phyloP scores from a whole-genome alignment of 2,329 filamentous ascomycete species.

The Trichoderma endophyticum region DNA sequence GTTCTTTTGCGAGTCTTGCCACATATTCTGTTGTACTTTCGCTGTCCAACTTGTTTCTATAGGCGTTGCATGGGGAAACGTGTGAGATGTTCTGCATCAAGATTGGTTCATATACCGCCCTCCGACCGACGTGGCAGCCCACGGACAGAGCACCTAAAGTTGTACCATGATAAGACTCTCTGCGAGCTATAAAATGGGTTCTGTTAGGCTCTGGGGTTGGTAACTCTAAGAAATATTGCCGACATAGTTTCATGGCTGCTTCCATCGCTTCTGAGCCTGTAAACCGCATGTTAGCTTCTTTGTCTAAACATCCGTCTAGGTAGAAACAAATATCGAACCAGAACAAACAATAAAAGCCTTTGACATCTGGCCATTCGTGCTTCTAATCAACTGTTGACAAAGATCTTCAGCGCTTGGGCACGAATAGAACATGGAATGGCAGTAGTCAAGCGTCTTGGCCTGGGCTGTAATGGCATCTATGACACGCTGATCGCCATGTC shows the following conservation, averaged over 20 bases:
- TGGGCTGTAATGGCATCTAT: background rate
- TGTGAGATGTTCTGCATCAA: background rate
- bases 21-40: constrained; percentile 32
- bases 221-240: background rate
- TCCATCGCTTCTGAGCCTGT: background rate
- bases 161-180: background rate
- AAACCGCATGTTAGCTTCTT: background rate
- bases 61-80: background rate
- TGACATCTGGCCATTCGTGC: background rate
- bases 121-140: background rate
- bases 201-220: background rate
- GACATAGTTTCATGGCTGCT: background rate
- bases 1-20: constrained; percentile 38
- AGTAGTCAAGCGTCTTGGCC: background rate
- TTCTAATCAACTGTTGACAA: background rate
- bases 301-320: background rate
- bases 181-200: background rate
- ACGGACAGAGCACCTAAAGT: background rate
- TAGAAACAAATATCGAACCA: background rate
- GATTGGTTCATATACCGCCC: background rate
- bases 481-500: background rate
- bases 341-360: background rate
- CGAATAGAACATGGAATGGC: background rate
- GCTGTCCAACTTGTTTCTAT: constrained; percentile 7
- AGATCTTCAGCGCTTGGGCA: background rate